Percentiles rank a stretch among this genome's conserved stretches.
Conservation (phyloP, 257 asterid genomes). For the Nicotiana tomentosiformis region DNA sequence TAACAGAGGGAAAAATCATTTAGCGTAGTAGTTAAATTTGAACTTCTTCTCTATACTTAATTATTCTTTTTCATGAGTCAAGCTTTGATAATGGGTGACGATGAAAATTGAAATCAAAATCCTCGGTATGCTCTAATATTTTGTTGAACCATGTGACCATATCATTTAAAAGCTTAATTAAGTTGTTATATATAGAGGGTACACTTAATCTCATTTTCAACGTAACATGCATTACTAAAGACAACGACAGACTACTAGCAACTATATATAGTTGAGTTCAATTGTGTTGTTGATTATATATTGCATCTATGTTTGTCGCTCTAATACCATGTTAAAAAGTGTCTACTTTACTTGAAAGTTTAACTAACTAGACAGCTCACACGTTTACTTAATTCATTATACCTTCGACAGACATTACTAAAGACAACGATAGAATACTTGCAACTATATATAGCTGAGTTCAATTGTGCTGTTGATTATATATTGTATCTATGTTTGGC, state of each 20-base stretch:
- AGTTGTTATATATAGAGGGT: not conserved
- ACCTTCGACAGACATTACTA: constrained; percentile 8
- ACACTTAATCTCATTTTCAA: not conserved
- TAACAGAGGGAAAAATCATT: too few relatives aligned
- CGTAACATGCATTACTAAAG: not conserved
- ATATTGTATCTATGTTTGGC: too few relatives aligned
- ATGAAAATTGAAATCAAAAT: too few relatives aligned
- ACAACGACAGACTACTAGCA: constrained; percentile 22
- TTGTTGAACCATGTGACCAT: not conserved
- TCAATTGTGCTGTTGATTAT: too few relatives aligned
- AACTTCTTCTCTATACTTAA: too few relatives aligned
- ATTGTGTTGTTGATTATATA: too few relatives aligned
- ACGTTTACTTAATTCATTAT: not conserved
- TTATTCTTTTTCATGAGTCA: not conserved
- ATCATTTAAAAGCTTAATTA: not conserved
- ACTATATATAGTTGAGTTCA: too few relatives aligned
- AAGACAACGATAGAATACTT: constrained; percentile 23
- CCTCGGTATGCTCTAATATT: too few relatives aligned
- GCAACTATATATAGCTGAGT: too few relatives aligned
- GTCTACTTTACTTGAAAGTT: not conserved
- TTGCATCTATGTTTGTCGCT: too few relatives aligned
- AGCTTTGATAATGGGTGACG: not conserved
- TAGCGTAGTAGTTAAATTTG: too few relatives aligned
- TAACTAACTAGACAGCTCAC: not conserved
- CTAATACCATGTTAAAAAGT: not conserved